Evolutionary conservation across 768 basidiomycete species (phyloP).

Genomic region (Tylopilus sp.): DNA sequence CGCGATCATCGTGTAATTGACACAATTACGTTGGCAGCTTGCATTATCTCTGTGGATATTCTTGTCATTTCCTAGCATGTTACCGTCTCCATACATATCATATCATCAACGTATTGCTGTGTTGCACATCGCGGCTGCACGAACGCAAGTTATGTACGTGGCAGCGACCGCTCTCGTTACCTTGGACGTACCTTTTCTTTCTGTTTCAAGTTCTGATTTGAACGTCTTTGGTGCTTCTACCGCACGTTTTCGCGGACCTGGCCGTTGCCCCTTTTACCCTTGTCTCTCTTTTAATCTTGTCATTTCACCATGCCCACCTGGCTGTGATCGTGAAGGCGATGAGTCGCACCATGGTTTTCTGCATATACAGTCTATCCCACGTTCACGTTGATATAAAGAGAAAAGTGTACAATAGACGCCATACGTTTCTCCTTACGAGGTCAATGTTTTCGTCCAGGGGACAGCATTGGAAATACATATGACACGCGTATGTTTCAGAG

Average conservation of each 20-base stretch:
- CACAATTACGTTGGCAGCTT: constrained; percentile 14
- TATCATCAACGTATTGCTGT: constrained; percentile 27
- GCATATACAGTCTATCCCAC: not conserved
- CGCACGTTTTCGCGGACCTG: not conserved
- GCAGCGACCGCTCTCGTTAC: no score
- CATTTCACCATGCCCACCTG: not conserved
- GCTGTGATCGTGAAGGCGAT: not conserved
- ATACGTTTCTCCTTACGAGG: not conserved
- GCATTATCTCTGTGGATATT: constrained; percentile 33
- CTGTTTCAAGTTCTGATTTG: no score
- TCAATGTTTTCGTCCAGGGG: not conserved
- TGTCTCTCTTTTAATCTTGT: not conserved
- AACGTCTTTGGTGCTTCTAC: no score
- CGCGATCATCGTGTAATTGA: not conserved
- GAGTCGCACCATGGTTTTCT: not conserved
- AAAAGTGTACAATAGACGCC: not conserved
- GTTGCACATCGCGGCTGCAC: not conserved
- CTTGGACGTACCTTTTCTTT: not conserved
- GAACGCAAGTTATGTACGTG: not conserved
- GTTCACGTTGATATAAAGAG: not conserved
- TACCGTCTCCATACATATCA: constrained; percentile 18
- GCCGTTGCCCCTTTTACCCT: not conserved
- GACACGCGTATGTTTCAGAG: no score
- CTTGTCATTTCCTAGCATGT: constrained; percentile 24
- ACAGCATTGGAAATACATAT: not conserved